Evolutionary conservation across 2,329 filamentous ascomycete genomes (phyloP).

Genomic region (Pseudocercospora cruenta): DNA sequence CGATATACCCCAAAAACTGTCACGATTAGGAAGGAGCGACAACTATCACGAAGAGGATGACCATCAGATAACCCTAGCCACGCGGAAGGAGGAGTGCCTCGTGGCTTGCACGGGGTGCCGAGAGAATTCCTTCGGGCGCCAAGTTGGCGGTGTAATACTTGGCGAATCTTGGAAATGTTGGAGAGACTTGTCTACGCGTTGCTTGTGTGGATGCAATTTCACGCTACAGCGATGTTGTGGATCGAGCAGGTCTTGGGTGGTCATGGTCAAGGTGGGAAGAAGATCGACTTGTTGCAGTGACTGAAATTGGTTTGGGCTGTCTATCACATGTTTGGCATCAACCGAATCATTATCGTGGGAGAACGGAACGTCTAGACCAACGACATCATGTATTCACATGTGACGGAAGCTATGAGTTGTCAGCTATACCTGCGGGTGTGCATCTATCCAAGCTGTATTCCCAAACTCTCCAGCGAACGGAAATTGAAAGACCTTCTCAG

Average conservation of each 20-base stretch:
- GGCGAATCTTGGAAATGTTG: slow-evolving; percentile 19
- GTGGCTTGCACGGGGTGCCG: slow-evolving; percentile 18
- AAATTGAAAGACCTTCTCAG: slow-evolving; percentile 52
- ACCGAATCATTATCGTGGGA: neutral
- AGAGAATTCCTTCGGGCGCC: slow-evolving; percentile 14
- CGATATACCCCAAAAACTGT: neutral
- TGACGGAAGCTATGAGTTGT: neutral
- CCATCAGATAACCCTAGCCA: slow-evolving; percentile 1
- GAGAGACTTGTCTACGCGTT: neutral
- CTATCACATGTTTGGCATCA: neutral
- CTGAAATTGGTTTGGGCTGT: neutral
- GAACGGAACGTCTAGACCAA: neutral
- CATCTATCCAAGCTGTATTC: slow-evolving; percentile 56
- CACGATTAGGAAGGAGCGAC: neutral
- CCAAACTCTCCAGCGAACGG: slow-evolving; percentile 49
- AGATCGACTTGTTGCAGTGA: neutral
- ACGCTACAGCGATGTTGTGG: neutral
- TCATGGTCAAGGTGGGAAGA: neutral
- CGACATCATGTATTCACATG: neutral
- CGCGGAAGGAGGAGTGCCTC: slow-evolving; percentile 1
- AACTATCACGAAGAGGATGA: neutral
- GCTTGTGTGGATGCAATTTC: slow-evolving; percentile 5
- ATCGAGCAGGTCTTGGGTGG: neutral
- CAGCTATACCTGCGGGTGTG: slow-evolving; percentile 15
- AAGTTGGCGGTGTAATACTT: slow-evolving; percentile 20